Base-by-base conservation (phyloP, 2,329 filamentous ascomycete genomes). In the Fusarium tupiense region DNA sequence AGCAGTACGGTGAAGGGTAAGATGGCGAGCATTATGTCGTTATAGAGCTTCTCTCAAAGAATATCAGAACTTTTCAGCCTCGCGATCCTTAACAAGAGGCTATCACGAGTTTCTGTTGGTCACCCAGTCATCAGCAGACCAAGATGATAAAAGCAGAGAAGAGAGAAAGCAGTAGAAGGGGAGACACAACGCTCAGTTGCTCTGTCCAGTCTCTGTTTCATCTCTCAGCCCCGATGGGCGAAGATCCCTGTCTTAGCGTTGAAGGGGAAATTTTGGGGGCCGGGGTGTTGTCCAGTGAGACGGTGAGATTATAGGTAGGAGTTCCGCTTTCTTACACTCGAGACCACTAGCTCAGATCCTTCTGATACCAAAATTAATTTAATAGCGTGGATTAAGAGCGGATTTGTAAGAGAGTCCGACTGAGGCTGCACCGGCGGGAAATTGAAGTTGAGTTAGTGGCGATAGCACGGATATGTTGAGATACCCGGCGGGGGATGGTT, bases 221-320 rank as follows among this genome's bases (percentile, higher is more conserved):
- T 52, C 47, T 47, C 58, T 71, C 61, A 74, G 71, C 71, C 71
- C 53, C 52, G 29, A n/a, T 44, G 64, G 67, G 41, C 49, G 35
- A 50, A 57, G 71, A 71, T 68, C 69, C 68, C 26, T 67, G 57
- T 44, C 26, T 61, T 73, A 66, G 70, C 56, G 65, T 61, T 33
- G 54, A 56, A 37, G 43, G 46, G 46, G 68, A 69, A 43, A 68
- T 64, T 49, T 35, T 69, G 41, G 53, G 35, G 69, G 56, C 33
- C 24, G n/a, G 57, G 40, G 26, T 53, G 14, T 56, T 22, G 49
- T 35, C 71, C 71, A 74, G 61, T 74, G 29, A 71, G n/a, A 63
- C 12, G 9, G 9, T 43, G 33, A 40, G 43, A 46, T 43, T 14
- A 29, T 11, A 26, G 13, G 16, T 6, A 50, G 19, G 19, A 44